These are phyloP conservation scores for Yarrowia galli DNA, from an alignment of 1,139 yeast species.

Conservation along the genomic window DNA sequence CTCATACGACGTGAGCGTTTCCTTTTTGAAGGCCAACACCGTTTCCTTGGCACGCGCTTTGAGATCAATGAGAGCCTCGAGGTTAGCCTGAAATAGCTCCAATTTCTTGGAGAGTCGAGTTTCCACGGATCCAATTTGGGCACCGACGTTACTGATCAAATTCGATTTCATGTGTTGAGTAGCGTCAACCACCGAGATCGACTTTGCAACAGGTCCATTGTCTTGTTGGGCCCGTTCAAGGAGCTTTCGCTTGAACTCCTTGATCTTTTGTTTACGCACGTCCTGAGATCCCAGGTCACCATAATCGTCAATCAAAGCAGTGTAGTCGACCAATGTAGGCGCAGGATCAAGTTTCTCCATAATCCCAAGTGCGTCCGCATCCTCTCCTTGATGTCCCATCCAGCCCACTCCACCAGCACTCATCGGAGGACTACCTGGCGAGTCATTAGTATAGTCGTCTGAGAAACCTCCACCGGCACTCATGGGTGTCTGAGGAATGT, in stretches of 20 bases:
- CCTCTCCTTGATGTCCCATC: slow-evolving; percentile 17
- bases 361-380: not conserved
- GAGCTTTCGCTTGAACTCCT: slow-evolving; percentile 8
- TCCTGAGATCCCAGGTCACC: slow-evolving; percentile 6
- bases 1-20: slow-evolving; percentile 40
- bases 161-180: slow-evolving; percentile 30
- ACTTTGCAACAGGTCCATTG: slow-evolving; percentile 6
- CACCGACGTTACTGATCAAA: slow-evolving; percentile 29
- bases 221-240: slow-evolving; percentile 6
- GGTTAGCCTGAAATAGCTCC: slow-evolving; percentile 42
- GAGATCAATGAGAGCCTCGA: slow-evolving; percentile 42
- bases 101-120: slow-evolving; percentile 38
- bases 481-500: slow-evolving; percentile 19
- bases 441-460: not conserved
- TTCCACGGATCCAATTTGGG: slow-evolving; percentile 36
- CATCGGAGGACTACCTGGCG: slow-evolving; percentile 26
- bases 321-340: slow-evolving; percentile 19
- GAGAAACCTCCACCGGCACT: slow-evolving; percentile 5
- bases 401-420: slow-evolving; percentile 19
- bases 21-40: slow-evolving; percentile 41
- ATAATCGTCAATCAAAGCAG: slow-evolving; percentile 26
- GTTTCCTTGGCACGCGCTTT: slow-evolving; percentile 42
- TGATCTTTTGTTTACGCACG: slow-evolving; percentile 5
- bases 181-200: slow-evolving; percentile 29
- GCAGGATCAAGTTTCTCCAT: slow-evolving; percentile 8